These are phyloP conservation scores for Dendrostoma leiphaemia DNA, from an alignment of 2,329 filamentous ascomycete species.

Conservation along the genomic window DNA sequence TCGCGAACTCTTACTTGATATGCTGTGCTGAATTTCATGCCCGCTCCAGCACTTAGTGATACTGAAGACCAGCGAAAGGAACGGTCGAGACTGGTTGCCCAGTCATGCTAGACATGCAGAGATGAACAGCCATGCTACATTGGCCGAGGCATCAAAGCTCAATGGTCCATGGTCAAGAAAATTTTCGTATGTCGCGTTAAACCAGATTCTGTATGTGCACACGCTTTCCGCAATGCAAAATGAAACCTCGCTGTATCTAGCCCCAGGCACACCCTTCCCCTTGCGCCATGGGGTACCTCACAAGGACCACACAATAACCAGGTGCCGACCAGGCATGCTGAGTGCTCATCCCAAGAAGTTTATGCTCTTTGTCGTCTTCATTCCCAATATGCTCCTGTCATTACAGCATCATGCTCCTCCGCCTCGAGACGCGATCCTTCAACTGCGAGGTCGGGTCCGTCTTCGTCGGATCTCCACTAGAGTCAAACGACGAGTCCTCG, in stretches of 20 bases:
- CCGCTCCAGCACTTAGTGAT: no score
- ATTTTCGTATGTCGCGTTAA: constrained; percentile 11
- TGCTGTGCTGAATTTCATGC: no score
- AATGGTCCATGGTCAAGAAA: constrained; percentile 1
- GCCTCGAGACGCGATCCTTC: constrained; percentile 39
- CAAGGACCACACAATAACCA: background rate
- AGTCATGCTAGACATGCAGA: no score
- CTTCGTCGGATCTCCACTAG: constrained; percentile 26
- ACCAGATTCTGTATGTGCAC: background rate
- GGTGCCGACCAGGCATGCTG: background rate
- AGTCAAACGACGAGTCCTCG: constrained; percentile 27
- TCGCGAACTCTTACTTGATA: no score
- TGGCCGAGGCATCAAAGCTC: background rate
- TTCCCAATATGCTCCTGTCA: constrained; percentile 31
- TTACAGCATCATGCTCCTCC: constrained; percentile 57
- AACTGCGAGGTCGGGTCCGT: constrained; percentile 16
- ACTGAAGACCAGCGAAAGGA: no score
- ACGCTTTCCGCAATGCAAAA: constrained; percentile 7
- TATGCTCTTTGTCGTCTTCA: background rate
- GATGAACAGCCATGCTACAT: background rate
- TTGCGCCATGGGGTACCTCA: background rate
- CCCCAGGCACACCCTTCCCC: background rate
- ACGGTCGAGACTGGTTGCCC: no score
- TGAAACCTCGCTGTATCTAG: constrained; percentile 12
- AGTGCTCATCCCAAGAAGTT: background rate